Base-by-base conservation (phyloP, 129 eudicot genomes). In the Helianthus annuus region DNA sequence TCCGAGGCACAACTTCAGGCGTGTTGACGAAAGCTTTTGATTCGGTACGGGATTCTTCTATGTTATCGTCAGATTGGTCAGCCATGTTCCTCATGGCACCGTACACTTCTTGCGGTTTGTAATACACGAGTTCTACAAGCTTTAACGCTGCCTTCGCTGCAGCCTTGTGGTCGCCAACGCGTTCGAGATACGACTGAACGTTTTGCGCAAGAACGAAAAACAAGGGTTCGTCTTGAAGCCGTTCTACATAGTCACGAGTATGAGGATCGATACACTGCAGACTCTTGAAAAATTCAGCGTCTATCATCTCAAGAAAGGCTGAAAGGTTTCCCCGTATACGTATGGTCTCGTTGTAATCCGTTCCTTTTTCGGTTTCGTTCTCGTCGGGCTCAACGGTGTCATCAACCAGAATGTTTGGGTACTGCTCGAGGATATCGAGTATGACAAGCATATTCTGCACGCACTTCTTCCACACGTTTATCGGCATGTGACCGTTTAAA, bases 241-340 rank as follows among this genome's bases (percentile, higher is more conserved):
- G 83, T 78, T 92, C 96, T 36, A 89, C 91, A 75, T 89, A 92
- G 45, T 92, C 96, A 64, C 88, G 91, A 11, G 95, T 92, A 78
- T 92, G 93, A 13, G 97, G 96, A 76, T 91, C 97, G 76, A 86
- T 84, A 61, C 84, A 79, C 83, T 91, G 98, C 65, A 92, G 75
- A 72, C 96, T 86, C 88, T 84, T 92, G 56, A 89, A 89, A 22
- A 81, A 81, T 52, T 92, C 98, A 10, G 83, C 86, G 75, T 89
- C 98, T 15, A 89, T 69, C 71, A 78, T 92, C 64, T 89, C 98
- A 66, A 92, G 84, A 45, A 86, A 92, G 1, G 98, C 96, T 0
- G 88, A 91, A 68, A 92, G 51, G 75, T 92, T 92, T 19, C 98
- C 98, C 95, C 96, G 81, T 12, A 92, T 84, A 14, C 87, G 80